These are phyloP conservation scores for Botryotinia globosa DNA, from an alignment of 2,329 filamentous ascomycete species.

Conservation along the genomic window DNA sequence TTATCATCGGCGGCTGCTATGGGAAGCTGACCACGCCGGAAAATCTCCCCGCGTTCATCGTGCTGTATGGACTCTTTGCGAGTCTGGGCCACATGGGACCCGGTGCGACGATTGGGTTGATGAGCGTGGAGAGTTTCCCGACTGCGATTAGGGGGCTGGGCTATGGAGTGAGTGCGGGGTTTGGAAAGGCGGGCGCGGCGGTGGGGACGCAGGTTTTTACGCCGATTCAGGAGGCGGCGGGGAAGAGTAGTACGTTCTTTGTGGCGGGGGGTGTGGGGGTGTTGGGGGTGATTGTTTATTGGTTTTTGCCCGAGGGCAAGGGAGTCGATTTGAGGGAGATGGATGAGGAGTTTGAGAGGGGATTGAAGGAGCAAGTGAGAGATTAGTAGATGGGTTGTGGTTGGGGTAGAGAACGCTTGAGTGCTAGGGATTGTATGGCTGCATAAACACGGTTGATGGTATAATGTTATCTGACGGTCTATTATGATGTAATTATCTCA, in stretches of 20 bases:
- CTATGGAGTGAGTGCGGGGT: conserved; percentile 39
- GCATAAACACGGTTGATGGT: neutral
- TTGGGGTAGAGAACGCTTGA: neutral
- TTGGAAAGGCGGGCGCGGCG: conserved; percentile 40
- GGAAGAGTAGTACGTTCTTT: conserved; percentile 39
- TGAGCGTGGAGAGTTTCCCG: conserved; percentile 38
- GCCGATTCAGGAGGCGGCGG: conserved; percentile 36
- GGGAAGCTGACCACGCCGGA: neutral
- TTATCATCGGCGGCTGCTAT: neutral
- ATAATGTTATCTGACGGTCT: neutral
- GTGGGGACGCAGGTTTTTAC: conserved; percentile 40
- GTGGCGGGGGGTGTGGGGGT: conserved; percentile 31
- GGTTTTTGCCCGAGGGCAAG: conserved; percentile 4
- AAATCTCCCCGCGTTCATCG: neutral
- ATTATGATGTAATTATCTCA: neutral
- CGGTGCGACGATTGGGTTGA: conserved; percentile 39
- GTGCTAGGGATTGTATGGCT: neutral
- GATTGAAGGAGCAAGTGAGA: neutral
- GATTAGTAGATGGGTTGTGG: neutral
- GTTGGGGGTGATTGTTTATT: conserved; percentile 1
- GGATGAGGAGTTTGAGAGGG: conserved; percentile 18
- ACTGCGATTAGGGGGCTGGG: conserved; percentile 39
- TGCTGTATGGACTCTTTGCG: conserved; percentile 21
- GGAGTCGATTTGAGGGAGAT: conserved; percentile 3
- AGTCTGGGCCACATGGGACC: conserved; percentile 40